Base-by-base conservation (phyloP, 2,329 filamentous ascomycete genomes). In the Trichoderma sp. region DNA sequence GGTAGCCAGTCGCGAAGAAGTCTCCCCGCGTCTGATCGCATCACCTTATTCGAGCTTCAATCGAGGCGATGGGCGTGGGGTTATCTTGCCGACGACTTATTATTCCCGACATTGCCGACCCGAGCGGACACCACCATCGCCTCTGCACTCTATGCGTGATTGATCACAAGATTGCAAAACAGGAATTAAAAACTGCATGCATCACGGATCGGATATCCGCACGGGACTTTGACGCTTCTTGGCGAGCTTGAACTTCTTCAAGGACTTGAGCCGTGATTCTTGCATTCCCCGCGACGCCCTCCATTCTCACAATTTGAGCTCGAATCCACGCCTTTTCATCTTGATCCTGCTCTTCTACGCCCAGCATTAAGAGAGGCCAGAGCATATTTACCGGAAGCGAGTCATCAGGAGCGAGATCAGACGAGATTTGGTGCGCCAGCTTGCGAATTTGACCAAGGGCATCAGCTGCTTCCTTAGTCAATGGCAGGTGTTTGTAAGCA, bases 311-410 rank as follows among this genome's bases (percentile, higher is more conserved):
- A 21, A 91, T 89, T 75, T 87, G 85, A 6, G 84, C 80, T 35
- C 85, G 83, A 72, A 91, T 89, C 88, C 89, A 90, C 6, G 78
- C 80, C 64, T 88, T 83, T 78, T 89, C 87, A 5, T 84, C 83
- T 0, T 80, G 56, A 64, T 87, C 85, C n/a, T 88, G 86, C 76
- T 89, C 88, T 79, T 91, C 89, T 9, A 85, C 86, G 0, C 89
- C 89, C 77, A 88, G 84, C 86, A 91, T 89, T 56, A 91, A 81
- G 8, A 90, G 80, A 1, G 89, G 89, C 89, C 88, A 91, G 6
- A 91, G 83, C 83, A 90, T 87, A 75, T 88, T 90, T 65, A 89
- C 87, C 0, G 89, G 88, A 2, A 90, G 81, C 9, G 86, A 83
- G 41, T 87, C 85, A 14, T 86, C 84, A 1, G 81, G 81, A 33